Conservation (phyloP, 139 green algal species). For the Tetradesmus lagerheimii region DNA sequence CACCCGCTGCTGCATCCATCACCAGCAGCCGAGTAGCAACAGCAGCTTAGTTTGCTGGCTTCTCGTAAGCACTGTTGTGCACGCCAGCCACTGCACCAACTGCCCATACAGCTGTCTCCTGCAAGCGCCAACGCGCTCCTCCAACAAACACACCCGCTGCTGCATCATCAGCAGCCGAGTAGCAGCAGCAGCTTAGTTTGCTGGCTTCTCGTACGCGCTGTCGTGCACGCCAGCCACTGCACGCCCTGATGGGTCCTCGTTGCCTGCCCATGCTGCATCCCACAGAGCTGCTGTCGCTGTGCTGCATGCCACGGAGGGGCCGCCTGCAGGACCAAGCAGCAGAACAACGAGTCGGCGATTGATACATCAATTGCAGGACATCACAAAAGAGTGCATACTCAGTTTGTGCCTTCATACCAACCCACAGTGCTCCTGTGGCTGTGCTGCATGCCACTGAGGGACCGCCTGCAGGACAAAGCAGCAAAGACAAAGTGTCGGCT, state of each 20-base stretch:
- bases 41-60: neutral
- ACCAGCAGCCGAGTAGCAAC: no score
- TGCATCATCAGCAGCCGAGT: no score
- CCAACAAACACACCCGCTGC: no score
- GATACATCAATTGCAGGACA: neutral
- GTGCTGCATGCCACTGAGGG: no score
- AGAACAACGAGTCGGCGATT: neutral
- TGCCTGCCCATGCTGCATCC: slow-evolving; percentile 68
- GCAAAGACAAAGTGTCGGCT: no score
- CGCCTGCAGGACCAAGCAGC: slow-evolving; percentile 43
- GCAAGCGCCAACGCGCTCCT: no score
- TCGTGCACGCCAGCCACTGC: slow-evolving; percentile 68
- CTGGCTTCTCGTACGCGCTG: slow-evolving; percentile 49
- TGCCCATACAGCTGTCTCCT: no score
- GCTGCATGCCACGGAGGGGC: slow-evolving; percentile 69
- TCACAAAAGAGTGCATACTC: no score
- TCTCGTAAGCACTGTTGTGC: slow-evolving; percentile 41
- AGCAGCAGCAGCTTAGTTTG: neutral
- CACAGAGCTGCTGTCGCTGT: slow-evolving; percentile 69
- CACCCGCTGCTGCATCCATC: no score
- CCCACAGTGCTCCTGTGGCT: no score
- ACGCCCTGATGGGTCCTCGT: slow-evolving; percentile 51
- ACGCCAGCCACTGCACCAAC: no score
- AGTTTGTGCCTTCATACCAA: no score
- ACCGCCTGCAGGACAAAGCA: neutral